These are phyloP conservation scores for Blastobotrys terrestris DNA, from an alignment of 805 yeast species.

Conservation along the genomic window DNA sequence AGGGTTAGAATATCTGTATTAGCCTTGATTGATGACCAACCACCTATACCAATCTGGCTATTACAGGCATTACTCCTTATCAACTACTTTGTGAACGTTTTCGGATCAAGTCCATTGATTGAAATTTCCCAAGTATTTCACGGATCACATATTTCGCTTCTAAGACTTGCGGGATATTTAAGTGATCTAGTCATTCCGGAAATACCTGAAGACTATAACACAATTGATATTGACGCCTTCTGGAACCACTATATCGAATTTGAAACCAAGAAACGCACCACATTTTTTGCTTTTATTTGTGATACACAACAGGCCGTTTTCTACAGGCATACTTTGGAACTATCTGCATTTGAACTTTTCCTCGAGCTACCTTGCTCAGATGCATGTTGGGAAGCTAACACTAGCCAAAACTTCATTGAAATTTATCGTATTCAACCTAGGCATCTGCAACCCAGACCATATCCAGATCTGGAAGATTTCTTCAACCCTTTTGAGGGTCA, in stretches of 20 bases:
- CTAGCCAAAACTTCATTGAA: slow-evolving; percentile 11
- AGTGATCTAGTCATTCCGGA: slow-evolving; percentile 22
- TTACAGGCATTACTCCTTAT: slow-evolving; percentile 26
- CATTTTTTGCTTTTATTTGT: slow-evolving; percentile 37
- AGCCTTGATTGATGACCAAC: slow-evolving; percentile 25
- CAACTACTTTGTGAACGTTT: slow-evolving; percentile 25
- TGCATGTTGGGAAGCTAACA: slow-evolving; percentile 37
- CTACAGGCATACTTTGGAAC: slow-evolving; percentile 28
- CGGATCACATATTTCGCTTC: slow-evolving; percentile 26
- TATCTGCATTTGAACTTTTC: slow-evolving; percentile 40
- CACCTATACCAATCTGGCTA: slow-evolving; percentile 26
- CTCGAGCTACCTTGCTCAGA: slow-evolving; percentile 43
- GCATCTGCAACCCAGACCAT: slow-evolving; percentile 11
- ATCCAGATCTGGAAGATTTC: slow-evolving; percentile 10
- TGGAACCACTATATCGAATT: slow-evolving; percentile 40
- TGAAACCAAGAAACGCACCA: slow-evolving; percentile 38
- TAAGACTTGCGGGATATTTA: slow-evolving; percentile 28
- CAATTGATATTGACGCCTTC: slow-evolving; percentile 13
- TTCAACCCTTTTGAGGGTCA: not conserved
- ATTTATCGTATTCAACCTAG: slow-evolving; percentile 9
- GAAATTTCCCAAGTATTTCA: slow-evolving; percentile 31
- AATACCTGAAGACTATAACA: slow-evolving; percentile 14
- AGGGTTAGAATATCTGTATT: slow-evolving; percentile 27
- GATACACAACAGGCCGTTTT: slow-evolving; percentile 39
- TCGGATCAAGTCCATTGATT: slow-evolving; percentile 26